phyloP scores from a whole-genome alignment of 306 rosid species.

The Alnus rubra region DNA sequence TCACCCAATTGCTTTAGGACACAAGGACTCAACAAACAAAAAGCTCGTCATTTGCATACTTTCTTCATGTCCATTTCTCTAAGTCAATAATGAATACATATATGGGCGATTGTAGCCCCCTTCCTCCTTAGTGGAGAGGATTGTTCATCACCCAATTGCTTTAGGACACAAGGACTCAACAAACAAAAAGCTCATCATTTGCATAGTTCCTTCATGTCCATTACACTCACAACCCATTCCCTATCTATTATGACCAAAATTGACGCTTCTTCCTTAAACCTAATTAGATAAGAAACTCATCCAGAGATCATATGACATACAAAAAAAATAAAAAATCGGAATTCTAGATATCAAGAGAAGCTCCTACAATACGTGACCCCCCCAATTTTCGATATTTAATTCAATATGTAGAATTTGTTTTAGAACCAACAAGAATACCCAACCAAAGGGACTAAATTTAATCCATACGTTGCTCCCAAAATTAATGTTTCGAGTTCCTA shows the following conservation, averaged over 20 bases:
- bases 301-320: neutral
- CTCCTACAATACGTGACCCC: no score
- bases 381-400: no score
- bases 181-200: constrained; percentile 60
- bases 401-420: no score
- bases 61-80: constrained; percentile 51
- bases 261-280: neutral
- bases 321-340: neutral
- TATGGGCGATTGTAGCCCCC: constrained; percentile 62
- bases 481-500: neutral
- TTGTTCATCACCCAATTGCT: constrained; percentile 82
- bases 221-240: neutral
- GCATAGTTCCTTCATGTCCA: constrained; percentile 58
- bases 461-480: neutral
- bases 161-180: constrained; percentile 69
- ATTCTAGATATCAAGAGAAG: neutral
- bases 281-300: neutral
- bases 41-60: constrained; percentile 49
- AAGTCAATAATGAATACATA: constrained; percentile 4
- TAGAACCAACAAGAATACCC: neutral
- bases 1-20: constrained; percentile 80
- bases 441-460: neutral
- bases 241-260: constrained; percentile 1
- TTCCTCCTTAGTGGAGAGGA: constrained; percentile 70
- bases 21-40: constrained; percentile 55